Percentiles rank a stretch among this genome's conserved stretches.
phyloP scores from a whole-genome alignment of 495 filamentous ascomycete genomes.

The Podospora pseudocomata region DNA sequence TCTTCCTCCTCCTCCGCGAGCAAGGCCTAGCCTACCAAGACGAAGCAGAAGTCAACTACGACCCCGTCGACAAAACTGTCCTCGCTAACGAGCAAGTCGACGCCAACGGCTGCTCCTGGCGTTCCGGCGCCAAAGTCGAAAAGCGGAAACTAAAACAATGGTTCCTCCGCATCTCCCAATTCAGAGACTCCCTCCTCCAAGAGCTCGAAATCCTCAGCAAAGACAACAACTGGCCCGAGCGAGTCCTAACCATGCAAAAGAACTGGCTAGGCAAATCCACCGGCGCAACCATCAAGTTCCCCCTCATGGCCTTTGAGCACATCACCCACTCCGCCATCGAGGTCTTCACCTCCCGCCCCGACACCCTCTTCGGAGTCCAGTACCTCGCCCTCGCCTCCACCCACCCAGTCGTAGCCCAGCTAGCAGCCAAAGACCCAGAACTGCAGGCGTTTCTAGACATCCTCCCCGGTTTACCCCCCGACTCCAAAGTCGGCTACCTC shows the following conservation, averaged over 20 bases:
- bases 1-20: conserved; percentile 73
- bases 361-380: conserved; percentile 80
- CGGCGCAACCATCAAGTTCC: conserved; percentile 70
- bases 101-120: conserved; percentile 76
- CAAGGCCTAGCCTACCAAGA: conserved; percentile 72
- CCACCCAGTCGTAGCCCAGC: conserved; percentile 63
- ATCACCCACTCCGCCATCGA: conserved; percentile 50
- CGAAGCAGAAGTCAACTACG: conserved; percentile 82
- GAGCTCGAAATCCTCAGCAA: conserved; percentile 64
- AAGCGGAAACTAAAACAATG: conserved; percentile 78
- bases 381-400: conserved; percentile 74
- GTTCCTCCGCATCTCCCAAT: conserved; percentile 82
- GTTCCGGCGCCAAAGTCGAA: conserved; percentile 82
- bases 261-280: conserved; percentile 83
- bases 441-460: conserved; percentile 65
- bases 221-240: conserved; percentile 70
- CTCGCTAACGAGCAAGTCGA: conserved; percentile 91
- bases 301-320: conserved; percentile 41
- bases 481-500: conserved; percentile 72
- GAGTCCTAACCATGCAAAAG: conserved; percentile 76
- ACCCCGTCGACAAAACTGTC: conserved; percentile 85
- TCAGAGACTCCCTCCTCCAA: conserved; percentile 66
- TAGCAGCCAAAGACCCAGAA: conserved; percentile 55
- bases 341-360: conserved; percentile 78
- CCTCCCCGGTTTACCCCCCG: conserved; percentile 57